Evolutionary conservation across 2,329 filamentous ascomycete species (phyloP), one percentile per base, ranked within the genome.

Genomic region (Achaetomium macrosporum): DNA sequence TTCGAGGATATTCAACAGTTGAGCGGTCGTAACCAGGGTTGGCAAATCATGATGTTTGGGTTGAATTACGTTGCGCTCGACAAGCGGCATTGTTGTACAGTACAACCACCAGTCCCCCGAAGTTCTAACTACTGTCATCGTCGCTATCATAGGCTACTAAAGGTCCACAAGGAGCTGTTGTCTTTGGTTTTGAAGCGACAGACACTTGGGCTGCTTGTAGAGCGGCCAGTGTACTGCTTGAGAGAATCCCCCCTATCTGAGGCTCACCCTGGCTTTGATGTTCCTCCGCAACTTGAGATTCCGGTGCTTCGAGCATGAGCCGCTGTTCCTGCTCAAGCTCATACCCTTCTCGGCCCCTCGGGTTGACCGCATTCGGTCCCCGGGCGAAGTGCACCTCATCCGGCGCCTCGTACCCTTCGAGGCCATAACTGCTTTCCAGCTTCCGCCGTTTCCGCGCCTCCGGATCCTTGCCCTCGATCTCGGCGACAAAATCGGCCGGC

Each of bases 341-440:
- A 53, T 81, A 76, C 0, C 82, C 83, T 44, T 79, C 69, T 36
- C 80, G 71, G 1, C 80, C 81, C 2, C 73, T 64, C 0, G 80
- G 79, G 61, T 84, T 84, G 30, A 84, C 79, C 0, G 82, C 81
- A 58, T 84, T 83, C 60, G 83, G 81, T 35, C 91, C 89, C 43
- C 88, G 79, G 0, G 90, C 88, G 70, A 91, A 96, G 80, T 95
- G 95, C 25, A 99, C 84, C 57, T 93, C 87, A 66, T 99, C 93
- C 0, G 92, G 91, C 1, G 91, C 91, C 64, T 97, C 89, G 67
- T 96, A 97, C 1, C 91, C 92, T 50, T 92, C 81, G 42, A 99
- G 70, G 0, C 91, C 92, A 65, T 96, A 97, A 19, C 81, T 85
- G 46, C 90, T 90, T 68, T 96, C 90, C 25, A 96, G 83, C 71